These are phyloP conservation scores for Glycine latifolia DNA, from an alignment of 306 rosid genomes.

Conservation along the genomic window DNA sequence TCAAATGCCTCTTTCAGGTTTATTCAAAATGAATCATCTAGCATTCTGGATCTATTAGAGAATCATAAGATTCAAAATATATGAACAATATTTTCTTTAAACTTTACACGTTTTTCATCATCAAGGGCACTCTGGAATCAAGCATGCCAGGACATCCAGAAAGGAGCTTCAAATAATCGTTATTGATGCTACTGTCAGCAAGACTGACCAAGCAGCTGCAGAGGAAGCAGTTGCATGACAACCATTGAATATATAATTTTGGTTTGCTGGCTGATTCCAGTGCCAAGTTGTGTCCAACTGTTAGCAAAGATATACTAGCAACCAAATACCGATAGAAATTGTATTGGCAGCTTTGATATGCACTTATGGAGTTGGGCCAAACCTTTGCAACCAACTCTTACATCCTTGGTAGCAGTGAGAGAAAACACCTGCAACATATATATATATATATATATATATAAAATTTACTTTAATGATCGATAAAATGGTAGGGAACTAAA, in stretches of 20 bases:
- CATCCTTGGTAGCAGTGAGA: conserved; percentile 18
- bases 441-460: too few species aligned
- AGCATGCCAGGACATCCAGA: too few species aligned
- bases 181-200: too few species aligned
- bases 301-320: not conserved
- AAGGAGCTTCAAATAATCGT: too few species aligned
- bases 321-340: conserved; percentile 22
- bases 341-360: conserved; percentile 10
- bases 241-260: not conserved
- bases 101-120: not conserved
- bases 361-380: not conserved
- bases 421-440: conserved; percentile 17
- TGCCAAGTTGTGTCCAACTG: not conserved
- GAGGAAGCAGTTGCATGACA: not conserved
- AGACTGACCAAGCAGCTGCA: not conserved
- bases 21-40: not conserved
- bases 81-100: conserved; percentile 1
- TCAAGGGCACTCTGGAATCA: not conserved
- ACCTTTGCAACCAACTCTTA: not conserved
- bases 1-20: not conserved
- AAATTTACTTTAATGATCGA: not conserved
- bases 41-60: not conserved
- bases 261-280: not conserved
- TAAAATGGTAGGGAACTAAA: not conserved
- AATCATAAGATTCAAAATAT: not conserved